A percentile compares a stretch with the other conserved stretches of the same genome.
phyloP scores from a whole-genome alignment of 768 basidiomycete genomes.

The Hortiboletus flavorubellus region DNA sequence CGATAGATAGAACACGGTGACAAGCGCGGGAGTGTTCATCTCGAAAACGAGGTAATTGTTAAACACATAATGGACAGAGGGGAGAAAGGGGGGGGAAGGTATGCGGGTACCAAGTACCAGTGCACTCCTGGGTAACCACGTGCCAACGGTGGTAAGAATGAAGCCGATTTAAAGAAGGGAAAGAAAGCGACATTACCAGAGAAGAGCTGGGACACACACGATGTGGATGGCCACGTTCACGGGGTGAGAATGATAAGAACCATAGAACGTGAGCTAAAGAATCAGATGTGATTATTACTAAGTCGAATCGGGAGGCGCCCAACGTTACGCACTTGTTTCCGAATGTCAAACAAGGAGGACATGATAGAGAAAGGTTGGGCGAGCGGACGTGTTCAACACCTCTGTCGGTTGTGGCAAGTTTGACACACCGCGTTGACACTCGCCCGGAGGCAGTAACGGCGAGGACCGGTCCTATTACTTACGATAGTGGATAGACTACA shows the following conservation, averaged over 20 bases:
- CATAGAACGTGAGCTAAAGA: conserved; percentile 83
- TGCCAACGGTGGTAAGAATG: conserved; percentile 1
- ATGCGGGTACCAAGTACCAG: conserved; percentile 50
- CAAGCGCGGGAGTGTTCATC: conserved; percentile 60
- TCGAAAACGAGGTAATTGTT: conserved; percentile 69
- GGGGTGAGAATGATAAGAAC: conserved; percentile 84
- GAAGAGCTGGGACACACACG: conserved; percentile 75
- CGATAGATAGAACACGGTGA: conserved; percentile 52
- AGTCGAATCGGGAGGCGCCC: conserved; percentile 5
- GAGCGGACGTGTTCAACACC: neutral
- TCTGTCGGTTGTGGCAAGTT: too few species aligned
- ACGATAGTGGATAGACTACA: too few species aligned
- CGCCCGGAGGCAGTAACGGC: neutral
- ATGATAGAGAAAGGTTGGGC: conserved; percentile 17
- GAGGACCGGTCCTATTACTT: neutral
- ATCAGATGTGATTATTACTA: conserved; percentile 1
- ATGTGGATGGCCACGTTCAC: conserved; percentile 85
- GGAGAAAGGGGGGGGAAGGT: conserved; percentile 53
- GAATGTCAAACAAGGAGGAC: conserved; percentile 57
- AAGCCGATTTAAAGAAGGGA: conserved; percentile 7
- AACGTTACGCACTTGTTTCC: conserved; percentile 55
- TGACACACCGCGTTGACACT: too few species aligned
- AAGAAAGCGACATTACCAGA: conserved; percentile 54
- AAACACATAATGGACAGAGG: conserved; percentile 47
- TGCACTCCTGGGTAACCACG: conserved; percentile 48